phyloP scores from a whole-genome alignment of 1,284 basidiomycete species.

The Cystobasidiaceae sp. region DNA sequence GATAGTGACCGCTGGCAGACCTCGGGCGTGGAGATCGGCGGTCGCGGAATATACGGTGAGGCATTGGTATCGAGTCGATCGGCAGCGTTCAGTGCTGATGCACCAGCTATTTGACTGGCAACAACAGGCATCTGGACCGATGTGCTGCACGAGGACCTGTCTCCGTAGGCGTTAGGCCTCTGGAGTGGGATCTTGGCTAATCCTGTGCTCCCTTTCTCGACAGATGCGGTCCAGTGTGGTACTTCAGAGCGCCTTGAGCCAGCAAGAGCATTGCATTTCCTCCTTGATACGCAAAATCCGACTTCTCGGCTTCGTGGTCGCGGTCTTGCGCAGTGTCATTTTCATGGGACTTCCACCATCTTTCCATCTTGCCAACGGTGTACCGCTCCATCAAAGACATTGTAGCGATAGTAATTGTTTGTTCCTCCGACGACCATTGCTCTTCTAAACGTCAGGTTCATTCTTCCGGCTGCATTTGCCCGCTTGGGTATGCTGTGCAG shows the following conservation, averaged over 20 bases:
- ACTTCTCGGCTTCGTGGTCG: too few relatives aligned
- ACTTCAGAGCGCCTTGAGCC: too few relatives aligned
- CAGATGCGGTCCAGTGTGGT: too few relatives aligned
- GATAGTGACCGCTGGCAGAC: constrained; percentile 24
- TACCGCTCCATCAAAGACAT: constrained; percentile 33
- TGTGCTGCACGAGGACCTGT: constrained; percentile 26
- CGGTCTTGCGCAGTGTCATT: too few relatives aligned
- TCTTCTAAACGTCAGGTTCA: constrained; percentile 49
- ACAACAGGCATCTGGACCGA: constrained; percentile 18
- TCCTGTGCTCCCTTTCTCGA: too few relatives aligned
- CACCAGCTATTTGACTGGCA: neutral
- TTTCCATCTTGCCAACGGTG: constrained; percentile 25
- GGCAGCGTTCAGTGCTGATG: neutral
- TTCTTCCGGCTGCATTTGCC: constrained; percentile 44
- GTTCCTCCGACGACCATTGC: constrained; percentile 46
- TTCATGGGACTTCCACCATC: constrained; percentile 23
- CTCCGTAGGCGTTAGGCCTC: constrained; percentile 23
- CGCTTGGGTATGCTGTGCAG: constrained; percentile 48
- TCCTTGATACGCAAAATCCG: too few relatives aligned
- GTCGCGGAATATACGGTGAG: constrained; percentile 18
- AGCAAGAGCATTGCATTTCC: too few relatives aligned
- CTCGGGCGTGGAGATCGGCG: constrained; percentile 12
- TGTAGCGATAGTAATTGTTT: constrained; percentile 41
- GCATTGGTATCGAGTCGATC: neutral
- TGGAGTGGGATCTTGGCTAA: too few relatives aligned